A percentile compares a stretch with the other conserved stretches of the same genome.
Conservation (phyloP, 148 eudicot species). For the Oxyria digyna region DNA sequence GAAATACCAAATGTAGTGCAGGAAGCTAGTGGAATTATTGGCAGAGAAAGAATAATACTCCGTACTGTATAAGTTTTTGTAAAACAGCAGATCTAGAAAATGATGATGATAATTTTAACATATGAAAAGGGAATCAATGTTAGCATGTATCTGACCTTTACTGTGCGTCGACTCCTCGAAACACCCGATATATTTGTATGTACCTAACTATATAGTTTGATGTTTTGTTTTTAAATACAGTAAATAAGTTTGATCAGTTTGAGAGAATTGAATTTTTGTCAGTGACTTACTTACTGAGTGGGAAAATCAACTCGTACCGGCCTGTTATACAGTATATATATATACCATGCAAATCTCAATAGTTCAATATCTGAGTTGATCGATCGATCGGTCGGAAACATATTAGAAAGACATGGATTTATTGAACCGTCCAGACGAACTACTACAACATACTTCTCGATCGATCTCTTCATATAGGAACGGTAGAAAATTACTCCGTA, state of each 20-base stretch:
- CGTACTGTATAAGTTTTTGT: no score
- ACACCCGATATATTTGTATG: not conserved
- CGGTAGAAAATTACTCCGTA: no score
- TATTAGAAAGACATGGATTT: not conserved
- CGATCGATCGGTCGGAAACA: no score
- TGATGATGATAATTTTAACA: constrained; percentile 4
- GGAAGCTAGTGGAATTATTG: not conserved
- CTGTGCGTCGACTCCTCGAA: not conserved
- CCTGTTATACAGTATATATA: no score
- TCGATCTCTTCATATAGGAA: no score
- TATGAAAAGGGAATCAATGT: constrained; percentile 1
- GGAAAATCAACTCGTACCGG: not conserved
- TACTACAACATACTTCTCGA: no score
- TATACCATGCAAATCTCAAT: not conserved
- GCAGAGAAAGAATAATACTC: not conserved
- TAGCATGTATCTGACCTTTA: constrained; percentile 2
- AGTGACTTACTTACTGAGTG: not conserved
- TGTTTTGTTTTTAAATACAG: not conserved
- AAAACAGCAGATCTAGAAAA: not conserved
- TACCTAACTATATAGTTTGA: not conserved
- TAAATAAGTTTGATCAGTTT: not conserved
- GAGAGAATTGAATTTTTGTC: not conserved
- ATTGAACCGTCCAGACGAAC: not conserved
- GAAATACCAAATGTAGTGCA: not conserved
- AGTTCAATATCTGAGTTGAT: not conserved